phyloP scores from a whole-genome alignment of 768 basidiomycete genomes.

The Amanita pallidorosea region DNA sequence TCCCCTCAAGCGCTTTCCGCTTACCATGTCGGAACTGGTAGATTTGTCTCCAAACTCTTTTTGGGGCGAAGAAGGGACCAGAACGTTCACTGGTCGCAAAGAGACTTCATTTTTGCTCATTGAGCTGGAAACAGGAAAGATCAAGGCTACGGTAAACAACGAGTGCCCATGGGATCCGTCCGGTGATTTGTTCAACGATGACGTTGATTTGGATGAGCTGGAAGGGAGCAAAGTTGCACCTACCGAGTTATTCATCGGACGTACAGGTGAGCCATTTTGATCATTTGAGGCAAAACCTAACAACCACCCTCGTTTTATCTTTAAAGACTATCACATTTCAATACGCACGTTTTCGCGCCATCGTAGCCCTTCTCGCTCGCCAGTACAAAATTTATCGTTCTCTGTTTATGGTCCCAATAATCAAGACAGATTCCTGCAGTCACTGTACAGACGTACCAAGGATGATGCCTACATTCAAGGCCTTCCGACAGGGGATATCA shows the following conservation, averaged over 20 bases:
- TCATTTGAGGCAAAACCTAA: too few species aligned
- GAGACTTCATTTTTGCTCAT: constrained; percentile 73
- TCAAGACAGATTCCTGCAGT: constrained; percentile 64
- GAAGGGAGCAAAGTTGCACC: constrained; percentile 32
- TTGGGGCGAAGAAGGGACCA: constrained; percentile 46
- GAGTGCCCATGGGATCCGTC: constrained; percentile 73
- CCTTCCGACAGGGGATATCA: constrained; percentile 66
- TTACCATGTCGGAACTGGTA: constrained; percentile 89
- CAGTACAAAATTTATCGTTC: constrained; percentile 76
- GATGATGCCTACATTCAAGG: constrained; percentile 79
- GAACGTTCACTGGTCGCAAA: constrained; percentile 85
- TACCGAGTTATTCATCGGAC: constrained; percentile 39
- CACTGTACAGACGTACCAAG: constrained; percentile 62
- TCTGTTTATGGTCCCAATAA: constrained; percentile 92
- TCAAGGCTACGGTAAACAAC: constrained; percentile 64
- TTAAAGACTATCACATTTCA: constrained; percentile 77
- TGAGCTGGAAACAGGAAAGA: constrained; percentile 69
- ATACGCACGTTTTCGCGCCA: constrained; percentile 53
- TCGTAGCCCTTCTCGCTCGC: constrained; percentile 20
- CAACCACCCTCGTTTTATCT: neutral
- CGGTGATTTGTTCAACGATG: constrained; percentile 38
- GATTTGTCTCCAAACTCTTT: constrained; percentile 79
- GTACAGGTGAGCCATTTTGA: constrained; percentile 29
- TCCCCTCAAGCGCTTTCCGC: constrained; percentile 78
- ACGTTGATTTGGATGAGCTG: constrained; percentile 31